phyloP scores from a whole-genome alignment of 1,139 yeast genomes.

The Debaryomyces sp. region DNA sequence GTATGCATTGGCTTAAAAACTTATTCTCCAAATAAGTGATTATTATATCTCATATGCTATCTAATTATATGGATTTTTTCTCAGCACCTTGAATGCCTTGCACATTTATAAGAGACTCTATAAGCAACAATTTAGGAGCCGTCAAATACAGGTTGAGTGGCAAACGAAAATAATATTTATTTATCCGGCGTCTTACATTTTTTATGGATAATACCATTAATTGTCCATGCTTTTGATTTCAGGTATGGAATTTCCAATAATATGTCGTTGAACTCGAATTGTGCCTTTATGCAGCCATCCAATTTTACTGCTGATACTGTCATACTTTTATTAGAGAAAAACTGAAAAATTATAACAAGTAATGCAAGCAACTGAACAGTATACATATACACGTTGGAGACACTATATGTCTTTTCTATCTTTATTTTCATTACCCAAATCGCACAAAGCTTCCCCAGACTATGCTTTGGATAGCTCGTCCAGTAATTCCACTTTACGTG shows the following conservation, averaged over 20 bases:
- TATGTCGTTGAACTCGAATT: conserved; percentile 67
- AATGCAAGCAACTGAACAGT: neutral
- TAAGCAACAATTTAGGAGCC: conserved; percentile 51
- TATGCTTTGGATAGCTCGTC: neutral
- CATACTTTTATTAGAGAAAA: conserved; percentile 77
- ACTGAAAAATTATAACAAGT: conserved; percentile 46
- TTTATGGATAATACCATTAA: conserved; percentile 81
- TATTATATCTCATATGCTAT: too few species aligned
- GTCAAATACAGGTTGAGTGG: conserved; percentile 67
- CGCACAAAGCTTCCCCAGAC: neutral
- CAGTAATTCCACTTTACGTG: neutral
- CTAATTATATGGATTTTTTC: too few species aligned
- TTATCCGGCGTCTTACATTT: conserved; percentile 81
- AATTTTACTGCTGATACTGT: conserved; percentile 76
- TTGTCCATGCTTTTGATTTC: conserved; percentile 62
- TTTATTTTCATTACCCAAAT: neutral
- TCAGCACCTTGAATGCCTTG: too few species aligned
- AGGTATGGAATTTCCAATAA: conserved; percentile 54
- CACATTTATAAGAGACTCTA: too few species aligned
- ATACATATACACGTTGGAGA: conserved; percentile 4
- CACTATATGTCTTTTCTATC: conserved; percentile 5
- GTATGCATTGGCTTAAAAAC: too few species aligned
- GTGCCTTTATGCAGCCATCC: conserved; percentile 79
- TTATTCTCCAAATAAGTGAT: too few species aligned
- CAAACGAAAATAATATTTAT: conserved; percentile 80